Conservation (phyloP, 2,329 filamentous ascomycete genomes). For the Cercospora berteroae region DNA sequence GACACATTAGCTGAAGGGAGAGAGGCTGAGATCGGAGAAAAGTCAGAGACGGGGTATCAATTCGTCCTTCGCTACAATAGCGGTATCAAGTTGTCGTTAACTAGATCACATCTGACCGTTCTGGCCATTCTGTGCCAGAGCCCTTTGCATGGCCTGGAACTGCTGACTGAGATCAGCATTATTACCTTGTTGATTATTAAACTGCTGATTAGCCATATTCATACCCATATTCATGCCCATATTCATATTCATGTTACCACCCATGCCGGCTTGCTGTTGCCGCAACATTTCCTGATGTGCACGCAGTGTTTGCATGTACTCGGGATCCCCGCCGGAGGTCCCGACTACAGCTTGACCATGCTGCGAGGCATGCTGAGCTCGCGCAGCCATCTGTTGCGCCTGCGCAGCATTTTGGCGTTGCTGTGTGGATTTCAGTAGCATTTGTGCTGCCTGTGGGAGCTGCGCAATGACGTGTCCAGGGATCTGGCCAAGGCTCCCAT, state of each 20-base stretch:
- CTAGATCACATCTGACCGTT: slow-evolving; percentile 15
- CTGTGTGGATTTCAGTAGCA: slow-evolving; percentile 25
- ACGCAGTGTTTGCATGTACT: slow-evolving; percentile 37
- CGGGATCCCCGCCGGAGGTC: slow-evolving; percentile 28
- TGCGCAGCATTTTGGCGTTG: slow-evolving; percentile 26
- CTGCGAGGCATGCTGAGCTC: slow-evolving; percentile 24
- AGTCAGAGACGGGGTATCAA: background rate
- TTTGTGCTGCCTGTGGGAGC: slow-evolving; percentile 24
- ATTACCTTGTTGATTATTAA: slow-evolving; percentile 18
- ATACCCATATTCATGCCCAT: slow-evolving; percentile 19
- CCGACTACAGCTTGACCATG: slow-evolving; percentile 25
- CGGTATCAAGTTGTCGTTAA: background rate
- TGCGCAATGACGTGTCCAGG: slow-evolving; percentile 21
- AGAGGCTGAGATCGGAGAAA: background rate
- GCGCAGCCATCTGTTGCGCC: slow-evolving; percentile 27
- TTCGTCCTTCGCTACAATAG: background rate
- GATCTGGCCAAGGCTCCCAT: slow-evolving; percentile 25
- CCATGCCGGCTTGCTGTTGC: slow-evolving; percentile 24
- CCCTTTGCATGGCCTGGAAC: slow-evolving; percentile 36
- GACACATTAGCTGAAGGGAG: background rate
- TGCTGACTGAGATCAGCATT: slow-evolving; percentile 28
- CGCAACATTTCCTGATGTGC: slow-evolving; percentile 33
- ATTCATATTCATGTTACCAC: slow-evolving; percentile 27
- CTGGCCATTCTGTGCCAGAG: slow-evolving; percentile 23
- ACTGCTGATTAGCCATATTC: slow-evolving; percentile 15